Percentiles rank a stretch among this genome's conserved stretches.
Conservation (phyloP, 345 rosid species). For the Firmiana major region DNA sequence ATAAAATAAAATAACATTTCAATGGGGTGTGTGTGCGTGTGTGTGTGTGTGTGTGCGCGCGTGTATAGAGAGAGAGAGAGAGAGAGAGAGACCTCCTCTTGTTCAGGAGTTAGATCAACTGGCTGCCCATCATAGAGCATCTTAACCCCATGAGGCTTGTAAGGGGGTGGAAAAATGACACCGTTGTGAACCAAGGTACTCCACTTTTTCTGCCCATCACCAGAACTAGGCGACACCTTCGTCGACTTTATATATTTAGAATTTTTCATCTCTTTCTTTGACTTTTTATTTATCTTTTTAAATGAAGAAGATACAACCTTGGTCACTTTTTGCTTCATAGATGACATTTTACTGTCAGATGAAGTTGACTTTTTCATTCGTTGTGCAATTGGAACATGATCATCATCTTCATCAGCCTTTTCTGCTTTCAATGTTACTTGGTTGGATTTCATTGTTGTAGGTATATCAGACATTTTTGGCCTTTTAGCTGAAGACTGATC, state of each 20-base stretch:
- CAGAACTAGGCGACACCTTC: constrained; percentile 61
- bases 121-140: constrained; percentile 76
- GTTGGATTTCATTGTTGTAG: constrained; percentile 41
- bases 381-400: constrained; percentile 69
- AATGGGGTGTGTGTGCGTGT: too few species aligned
- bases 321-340: constrained; percentile 46
- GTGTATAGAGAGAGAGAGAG: too few species aligned
- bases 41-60: too few species aligned
- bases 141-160: constrained; percentile 85
- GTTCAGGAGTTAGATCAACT: constrained; percentile 71
- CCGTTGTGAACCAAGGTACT: constrained; percentile 91
- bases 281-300: constrained; percentile 44
- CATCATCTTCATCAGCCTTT: constrained; percentile 56
- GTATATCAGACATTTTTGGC: constrained; percentile 52
- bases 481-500: constrained; percentile 53
- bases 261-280: constrained; percentile 51
- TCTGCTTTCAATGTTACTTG: constrained; percentile 46
- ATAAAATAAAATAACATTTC: neutral
- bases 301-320: constrained; percentile 53
- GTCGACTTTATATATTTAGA: constrained; percentile 67
- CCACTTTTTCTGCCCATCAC: constrained; percentile 99
- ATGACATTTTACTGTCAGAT: constrained; percentile 43
- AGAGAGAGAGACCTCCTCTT: constrained; percentile 60
- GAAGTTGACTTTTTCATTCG: constrained; percentile 54
- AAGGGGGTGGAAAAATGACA: constrained; percentile 93